phyloP scores from a whole-genome alignment of 805 yeast species.

The Dipodascopsis uninucleata region DNA sequence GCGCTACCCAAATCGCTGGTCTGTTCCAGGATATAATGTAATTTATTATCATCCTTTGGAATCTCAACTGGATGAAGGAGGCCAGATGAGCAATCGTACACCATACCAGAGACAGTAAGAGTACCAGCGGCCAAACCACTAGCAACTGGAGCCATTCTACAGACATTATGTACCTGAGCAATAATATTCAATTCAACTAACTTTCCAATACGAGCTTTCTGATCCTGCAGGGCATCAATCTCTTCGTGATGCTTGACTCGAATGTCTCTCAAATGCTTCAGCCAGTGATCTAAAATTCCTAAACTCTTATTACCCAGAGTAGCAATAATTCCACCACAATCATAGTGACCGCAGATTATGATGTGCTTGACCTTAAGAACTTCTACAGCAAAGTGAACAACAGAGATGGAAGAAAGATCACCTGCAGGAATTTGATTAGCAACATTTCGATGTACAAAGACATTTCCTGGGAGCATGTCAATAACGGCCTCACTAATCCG shows the following conservation, averaged over 20 bases:
- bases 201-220: slow-evolving; percentile 52
- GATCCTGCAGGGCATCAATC: slow-evolving; percentile 49
- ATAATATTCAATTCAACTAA: slow-evolving; percentile 74
- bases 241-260: slow-evolving; percentile 55
- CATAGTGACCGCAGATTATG: slow-evolving; percentile 89
- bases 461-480: slow-evolving; percentile 83
- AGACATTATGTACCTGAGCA: slow-evolving; percentile 64
- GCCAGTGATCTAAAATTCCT: slow-evolving; percentile 71
- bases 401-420: slow-evolving; percentile 72
- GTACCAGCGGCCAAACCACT: slow-evolving; percentile 59
- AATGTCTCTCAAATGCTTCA: slow-evolving; percentile 60
- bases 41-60: no score
- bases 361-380: slow-evolving; percentile 76
- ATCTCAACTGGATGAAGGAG: slow-evolving; percentile 46
- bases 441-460: slow-evolving; percentile 82
- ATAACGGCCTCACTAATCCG: slow-evolving; percentile 78
- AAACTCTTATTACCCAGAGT: slow-evolving; percentile 60
- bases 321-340: slow-evolving; percentile 91
- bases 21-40: no score
- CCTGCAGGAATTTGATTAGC: slow-evolving; percentile 69
- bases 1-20: no score
- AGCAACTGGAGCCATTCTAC: slow-evolving; percentile 60
- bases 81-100: slow-evolving; percentile 81
- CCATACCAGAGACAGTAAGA: slow-evolving; percentile 74
- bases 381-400: slow-evolving; percentile 83